phyloP scores from a whole-genome alignment of 805 yeast species.

The Lipomyces oligophaga region DNA sequence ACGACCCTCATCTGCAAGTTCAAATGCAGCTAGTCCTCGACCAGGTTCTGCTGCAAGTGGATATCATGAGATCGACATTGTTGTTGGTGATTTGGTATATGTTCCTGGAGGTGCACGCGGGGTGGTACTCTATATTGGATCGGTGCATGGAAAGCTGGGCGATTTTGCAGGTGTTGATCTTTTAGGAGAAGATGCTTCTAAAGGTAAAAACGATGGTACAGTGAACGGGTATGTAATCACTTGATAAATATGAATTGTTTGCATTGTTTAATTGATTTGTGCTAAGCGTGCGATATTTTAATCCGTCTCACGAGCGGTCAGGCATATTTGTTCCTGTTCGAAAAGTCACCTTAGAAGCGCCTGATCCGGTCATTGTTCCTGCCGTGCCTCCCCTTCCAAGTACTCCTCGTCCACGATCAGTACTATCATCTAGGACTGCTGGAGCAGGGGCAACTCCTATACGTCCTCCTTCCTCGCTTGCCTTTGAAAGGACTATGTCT shows the following conservation, averaged over 20 bases:
- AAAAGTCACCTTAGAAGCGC: conserved; percentile 2
- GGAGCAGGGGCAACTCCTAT: conserved; percentile 8
- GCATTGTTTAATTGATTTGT: too few species aligned
- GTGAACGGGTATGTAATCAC: conserved; percentile 51
- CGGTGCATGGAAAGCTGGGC: conserved; percentile 65
- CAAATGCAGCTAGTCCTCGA: too few species aligned
- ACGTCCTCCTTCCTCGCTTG: conserved; percentile 4
- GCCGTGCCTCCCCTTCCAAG: background rate
- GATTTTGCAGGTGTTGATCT: conserved; percentile 85
- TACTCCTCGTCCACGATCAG: conserved; percentile 19
- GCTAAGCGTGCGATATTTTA: conserved; percentile 25
- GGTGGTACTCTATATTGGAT: conserved; percentile 44
- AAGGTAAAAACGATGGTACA: conserved; percentile 85
- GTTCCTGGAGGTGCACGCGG: conserved; percentile 21
- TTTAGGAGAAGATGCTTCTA: conserved; percentile 54
- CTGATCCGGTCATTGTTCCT: background rate
- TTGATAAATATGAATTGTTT: background rate
- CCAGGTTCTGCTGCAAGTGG: conserved; percentile 20
- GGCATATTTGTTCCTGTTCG: conserved; percentile 20
- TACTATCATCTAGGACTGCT: conserved; percentile 3
- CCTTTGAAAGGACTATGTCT: conserved; percentile 10
- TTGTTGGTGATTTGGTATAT: conserved; percentile 19
- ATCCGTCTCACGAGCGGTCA: conserved; percentile 12
- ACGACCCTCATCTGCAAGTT: too few species aligned
- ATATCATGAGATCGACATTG: conserved; percentile 1